phyloP scores from a whole-genome alignment of 2,329 filamentous ascomycete species.

The Trichothecium roseum region DNA sequence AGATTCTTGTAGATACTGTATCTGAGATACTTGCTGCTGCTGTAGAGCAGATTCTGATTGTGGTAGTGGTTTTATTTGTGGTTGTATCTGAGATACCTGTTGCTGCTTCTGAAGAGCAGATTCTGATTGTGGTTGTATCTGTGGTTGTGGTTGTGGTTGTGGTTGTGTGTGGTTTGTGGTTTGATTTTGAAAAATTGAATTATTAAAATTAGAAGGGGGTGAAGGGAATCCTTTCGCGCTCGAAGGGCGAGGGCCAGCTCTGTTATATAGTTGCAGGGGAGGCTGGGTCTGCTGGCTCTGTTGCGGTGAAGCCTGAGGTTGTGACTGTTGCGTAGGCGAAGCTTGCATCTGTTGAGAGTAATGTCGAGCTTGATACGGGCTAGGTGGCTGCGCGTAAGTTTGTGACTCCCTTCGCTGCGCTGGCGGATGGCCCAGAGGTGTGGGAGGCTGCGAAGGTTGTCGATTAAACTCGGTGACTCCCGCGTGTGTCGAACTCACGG shows the following conservation, averaged over 20 bases:
- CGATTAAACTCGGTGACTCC: constrained; percentile 31
- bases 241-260: too few species aligned
- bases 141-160: constrained; percentile 23
- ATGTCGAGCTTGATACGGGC: constrained; percentile 48
- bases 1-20: too few species aligned
- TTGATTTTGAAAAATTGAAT: too few species aligned
- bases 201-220: too few species aligned
- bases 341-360: constrained; percentile 17
- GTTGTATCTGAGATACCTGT: too few species aligned
- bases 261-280: background rate
- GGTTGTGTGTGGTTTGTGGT: too few species aligned
- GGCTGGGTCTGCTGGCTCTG: constrained; percentile 8
- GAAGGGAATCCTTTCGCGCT: too few species aligned
- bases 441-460: constrained; percentile 42
- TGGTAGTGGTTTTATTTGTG: too few species aligned
- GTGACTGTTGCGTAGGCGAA: constrained; percentile 21
- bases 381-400: constrained; percentile 29
- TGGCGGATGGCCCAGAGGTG: constrained; percentile 41
- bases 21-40: too few species aligned
- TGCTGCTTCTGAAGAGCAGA: too few species aligned
- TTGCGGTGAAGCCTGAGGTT: constrained; percentile 6
- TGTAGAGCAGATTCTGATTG: too few species aligned
- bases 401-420: constrained; percentile 10
- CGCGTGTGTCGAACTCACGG: constrained; percentile 30
- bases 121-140: too few species aligned